Evolutionary conservation across 163 green algal species (phyloP).

Genomic region (Prototheca wickerhamii): DNA sequence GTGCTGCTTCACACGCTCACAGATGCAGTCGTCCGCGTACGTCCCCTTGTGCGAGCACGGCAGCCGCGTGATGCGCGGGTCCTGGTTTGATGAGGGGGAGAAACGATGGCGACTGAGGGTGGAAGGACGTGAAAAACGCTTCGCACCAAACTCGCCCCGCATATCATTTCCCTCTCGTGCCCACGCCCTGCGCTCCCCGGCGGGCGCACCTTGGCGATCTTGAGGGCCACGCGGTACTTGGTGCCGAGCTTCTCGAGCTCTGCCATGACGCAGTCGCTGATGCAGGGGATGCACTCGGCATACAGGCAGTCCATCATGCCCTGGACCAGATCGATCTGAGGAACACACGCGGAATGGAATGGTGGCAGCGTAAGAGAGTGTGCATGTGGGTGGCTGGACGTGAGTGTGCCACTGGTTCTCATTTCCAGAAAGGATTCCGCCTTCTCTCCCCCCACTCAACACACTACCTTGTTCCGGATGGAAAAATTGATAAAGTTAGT

Average conservation of each 20-base stretch:
- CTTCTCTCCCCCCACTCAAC: not conserved
- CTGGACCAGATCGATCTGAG: slow-evolving; percentile 84
- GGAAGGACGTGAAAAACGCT: too few relatives aligned
- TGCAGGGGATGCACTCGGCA: slow-evolving; percentile 91
- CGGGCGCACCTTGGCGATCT: slow-evolving; percentile 76
- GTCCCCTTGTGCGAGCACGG: slow-evolving; percentile 94
- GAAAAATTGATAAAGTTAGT: slow-evolving; percentile 99
- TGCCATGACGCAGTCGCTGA: slow-evolving; percentile 97
- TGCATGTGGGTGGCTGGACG: not conserved
- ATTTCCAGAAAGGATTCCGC: not conserved
- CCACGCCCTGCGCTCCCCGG: not conserved
- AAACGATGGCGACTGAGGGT: not conserved
- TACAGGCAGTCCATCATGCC: slow-evolving; percentile 99
- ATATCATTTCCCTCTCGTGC: not conserved
- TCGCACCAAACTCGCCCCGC: not conserved
- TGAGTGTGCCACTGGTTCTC: not conserved
- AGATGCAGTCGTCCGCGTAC: slow-evolving; percentile 99
- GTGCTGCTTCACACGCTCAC: slow-evolving; percentile 88
- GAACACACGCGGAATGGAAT: too few relatives aligned
- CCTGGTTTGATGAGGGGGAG: slow-evolving; percentile 35
- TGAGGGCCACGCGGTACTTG: slow-evolving; percentile 96
- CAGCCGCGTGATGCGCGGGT: slow-evolving; percentile 82
- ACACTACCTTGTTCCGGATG: slow-evolving; percentile 94
- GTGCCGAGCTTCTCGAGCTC: slow-evolving; percentile 98
- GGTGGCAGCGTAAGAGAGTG: not conserved